A percentile compares a stretch with the other conserved stretches of the same genome.
phyloP scores from a whole-genome alignment of 2,329 filamentous ascomycete genomes.

The Talaromyces sp. region DNA sequence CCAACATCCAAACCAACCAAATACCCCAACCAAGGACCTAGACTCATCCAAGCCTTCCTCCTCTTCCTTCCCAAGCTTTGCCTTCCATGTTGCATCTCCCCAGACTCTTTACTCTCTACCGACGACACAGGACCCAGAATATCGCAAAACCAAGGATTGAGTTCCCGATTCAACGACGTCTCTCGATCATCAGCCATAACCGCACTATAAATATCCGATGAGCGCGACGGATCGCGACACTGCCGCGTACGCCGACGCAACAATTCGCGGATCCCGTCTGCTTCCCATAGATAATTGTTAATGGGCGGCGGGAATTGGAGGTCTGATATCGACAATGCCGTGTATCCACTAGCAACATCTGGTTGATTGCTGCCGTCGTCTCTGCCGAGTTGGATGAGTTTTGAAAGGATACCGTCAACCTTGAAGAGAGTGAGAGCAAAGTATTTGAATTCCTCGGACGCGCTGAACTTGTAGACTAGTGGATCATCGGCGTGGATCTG shows the following conservation, averaged over 20 bases:
- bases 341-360: not conserved
- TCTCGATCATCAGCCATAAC: conserved; percentile 8
- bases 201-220: not conserved
- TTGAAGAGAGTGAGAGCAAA: conserved; percentile 32
- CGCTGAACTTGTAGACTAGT: conserved; percentile 25
- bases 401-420: conserved; percentile 17
- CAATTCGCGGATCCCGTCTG: conserved; percentile 17
- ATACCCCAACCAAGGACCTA: conserved; percentile 20
- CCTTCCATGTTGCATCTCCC: not conserved
- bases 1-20: conserved; percentile 17
- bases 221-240: conserved; percentile 10
- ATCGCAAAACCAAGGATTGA: conserved; percentile 20
- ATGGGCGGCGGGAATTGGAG: conserved; percentile 24
- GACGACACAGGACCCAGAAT: not conserved
- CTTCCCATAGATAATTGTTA: conserved; percentile 19
- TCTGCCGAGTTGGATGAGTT: not conserved
- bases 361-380: not conserved
- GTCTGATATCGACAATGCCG: conserved; percentile 21
- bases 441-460: conserved; percentile 33
- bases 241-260: conserved; percentile 20
- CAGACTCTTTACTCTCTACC: not conserved
- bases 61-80: not conserved
- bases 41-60: conserved; percentile 20
- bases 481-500: conserved; percentile 21
- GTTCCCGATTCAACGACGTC: conserved; percentile 1